Base-by-base conservation (phyloP, 306 rosid species). In the Begonia fuchsioides region DNA sequence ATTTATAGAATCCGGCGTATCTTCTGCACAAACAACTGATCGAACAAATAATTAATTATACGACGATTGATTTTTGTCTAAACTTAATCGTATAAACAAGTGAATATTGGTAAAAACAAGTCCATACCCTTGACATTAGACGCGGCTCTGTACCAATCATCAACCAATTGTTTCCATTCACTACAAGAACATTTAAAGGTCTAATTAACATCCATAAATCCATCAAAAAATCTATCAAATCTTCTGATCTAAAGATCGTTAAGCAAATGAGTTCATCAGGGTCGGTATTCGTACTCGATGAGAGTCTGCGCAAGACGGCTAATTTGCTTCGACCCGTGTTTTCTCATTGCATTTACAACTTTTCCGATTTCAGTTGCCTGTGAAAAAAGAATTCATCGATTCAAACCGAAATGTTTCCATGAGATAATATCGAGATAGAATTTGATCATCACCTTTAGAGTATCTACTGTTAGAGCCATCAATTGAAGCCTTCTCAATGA, bases 311-410 rank as follows among this genome's bases (percentile, higher is more conserved):
- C 87, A n/a, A 90, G 87, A 40, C 63, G 41, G 15, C 94, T 47
- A 54, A 85, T 62, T 15, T 72, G 64, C 57, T 65, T 63, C 8
- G 93, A 73, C 63, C 75, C 76, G 49, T 75, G 87, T 74, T 76
- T 90, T 35, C 92, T 53, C 10, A 85, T 70, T 43, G 72, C 67
- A 52, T 73, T 81, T 17, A 90, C 98, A 40, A 75, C 78, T 77
- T 71, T 85, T 66, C 95, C 98, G 65, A 90, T 90, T 70, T 82
- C 87, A 61, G 98, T 90, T 39, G 76, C 80, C 96, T 87, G 69
- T 26, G 68, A 52, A n/a, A n/a, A n/a, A n/a, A n/a, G 50, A 58
- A 3, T 19, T 15, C 9, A 16, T 45, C 43, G 61, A 15, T 6
- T 35, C 35, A 16, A 56, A 56, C n/a, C 16, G 9, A 56, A 26